These are phyloP conservation scores for Phytophthora ramorum DNA, from an alignment of 352 stramenopile genomes.

Conservation along the genomic window DNA sequence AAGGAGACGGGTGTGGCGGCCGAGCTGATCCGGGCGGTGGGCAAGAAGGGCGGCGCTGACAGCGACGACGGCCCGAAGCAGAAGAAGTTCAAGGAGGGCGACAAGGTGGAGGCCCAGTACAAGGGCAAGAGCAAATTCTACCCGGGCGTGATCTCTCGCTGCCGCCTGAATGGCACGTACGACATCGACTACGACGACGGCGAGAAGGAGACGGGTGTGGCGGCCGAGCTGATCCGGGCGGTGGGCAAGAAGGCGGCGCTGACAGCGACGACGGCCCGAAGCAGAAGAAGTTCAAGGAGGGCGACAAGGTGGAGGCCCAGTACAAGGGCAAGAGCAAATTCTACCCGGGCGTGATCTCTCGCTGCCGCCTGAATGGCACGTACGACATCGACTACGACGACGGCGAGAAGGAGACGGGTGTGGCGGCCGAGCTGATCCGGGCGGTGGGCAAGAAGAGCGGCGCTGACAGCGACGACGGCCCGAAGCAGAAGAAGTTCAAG, in stretches of 20 bases:
- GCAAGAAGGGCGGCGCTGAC: constrained; percentile 5
- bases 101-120: constrained; percentile 24
- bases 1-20: constrained; percentile 22
- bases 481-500: constrained; percentile 14
- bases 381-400: constrained; percentile 21
- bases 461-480: not conserved
- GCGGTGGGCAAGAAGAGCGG: too few species aligned
- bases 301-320: constrained; percentile 18
- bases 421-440: constrained; percentile 2
- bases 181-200: constrained; percentile 20
- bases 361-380: constrained; percentile 9
- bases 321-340: constrained; percentile 21
- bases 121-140: constrained; percentile 26
- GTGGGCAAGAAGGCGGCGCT: too few species aligned
- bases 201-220: constrained; percentile 21
- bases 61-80: constrained; percentile 9
- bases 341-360: constrained; percentile 13
- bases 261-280: too few species aligned
- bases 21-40: constrained; percentile 13
- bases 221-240: not conserved
- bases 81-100: constrained; percentile 19
- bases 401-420: constrained; percentile 17
- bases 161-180: constrained; percentile 11
- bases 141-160: constrained; percentile 12
- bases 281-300: constrained; percentile 17